A percentile compares a stretch with the other conserved stretches of the same genome.
Conservation (phyloP, 169 alveolate genomes). For the Theileria parva region DNA sequence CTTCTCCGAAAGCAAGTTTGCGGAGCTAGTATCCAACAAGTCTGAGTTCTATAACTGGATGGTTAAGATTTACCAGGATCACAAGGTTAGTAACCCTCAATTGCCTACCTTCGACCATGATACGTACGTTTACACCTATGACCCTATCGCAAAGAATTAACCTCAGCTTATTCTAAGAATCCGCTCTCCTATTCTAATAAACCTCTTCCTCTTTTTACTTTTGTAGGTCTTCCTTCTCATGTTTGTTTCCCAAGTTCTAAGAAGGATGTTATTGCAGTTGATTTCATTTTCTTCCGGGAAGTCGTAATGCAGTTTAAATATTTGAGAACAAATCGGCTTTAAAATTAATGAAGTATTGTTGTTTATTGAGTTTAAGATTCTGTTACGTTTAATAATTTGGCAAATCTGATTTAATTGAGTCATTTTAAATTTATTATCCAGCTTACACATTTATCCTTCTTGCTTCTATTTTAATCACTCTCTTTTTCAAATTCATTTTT, state of each 20-base stretch:
- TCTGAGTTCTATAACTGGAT: slow-evolving; percentile 53
- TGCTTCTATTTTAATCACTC: too few species aligned
- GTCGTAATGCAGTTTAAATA: neutral
- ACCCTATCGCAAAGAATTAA: neutral
- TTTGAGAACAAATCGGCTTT: neutral
- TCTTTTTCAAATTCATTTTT: too few species aligned
- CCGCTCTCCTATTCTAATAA: slow-evolving; percentile 72
- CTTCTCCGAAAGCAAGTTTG: slow-evolving; percentile 36
- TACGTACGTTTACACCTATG: slow-evolving; percentile 12
- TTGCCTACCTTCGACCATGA: slow-evolving; percentile 17
- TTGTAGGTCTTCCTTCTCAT: slow-evolving; percentile 73
- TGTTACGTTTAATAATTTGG: neutral
- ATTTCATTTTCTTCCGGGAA: neutral
- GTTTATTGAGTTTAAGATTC: neutral
- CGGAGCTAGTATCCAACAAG: slow-evolving; percentile 11
- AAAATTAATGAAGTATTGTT: slow-evolving; percentile 15
- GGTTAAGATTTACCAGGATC: slow-evolving; percentile 19
- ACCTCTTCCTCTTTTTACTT: slow-evolving; percentile 64
- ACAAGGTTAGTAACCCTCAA: slow-evolving; percentile 36
- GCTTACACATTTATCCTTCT: neutral
- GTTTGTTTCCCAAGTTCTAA: slow-evolving; percentile 75
- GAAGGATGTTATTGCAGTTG: neutral
- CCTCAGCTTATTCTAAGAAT: slow-evolving; percentile 63
- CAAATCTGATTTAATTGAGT: neutral
- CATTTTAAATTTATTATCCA: slow-evolving; percentile 3